Conservation (phyloP, 176 grass and related monocot genomes). For the Aegilops bicornis region DNA sequence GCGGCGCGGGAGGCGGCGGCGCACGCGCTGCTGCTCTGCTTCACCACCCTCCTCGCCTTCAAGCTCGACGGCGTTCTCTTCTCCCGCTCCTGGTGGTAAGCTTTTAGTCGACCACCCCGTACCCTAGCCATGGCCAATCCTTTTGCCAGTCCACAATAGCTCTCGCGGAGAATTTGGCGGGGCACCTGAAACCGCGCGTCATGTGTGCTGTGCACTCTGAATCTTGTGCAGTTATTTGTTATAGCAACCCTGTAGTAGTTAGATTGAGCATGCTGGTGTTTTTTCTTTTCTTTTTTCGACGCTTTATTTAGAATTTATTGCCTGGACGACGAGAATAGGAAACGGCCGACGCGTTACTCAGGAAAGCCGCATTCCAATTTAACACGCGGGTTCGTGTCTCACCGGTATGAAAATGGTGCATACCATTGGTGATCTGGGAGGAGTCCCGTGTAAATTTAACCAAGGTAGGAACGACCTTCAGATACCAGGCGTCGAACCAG, state of each 20-base stretch:
- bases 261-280: not conserved
- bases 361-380: not conserved
- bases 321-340: not conserved
- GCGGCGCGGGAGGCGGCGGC: constrained; percentile 52
- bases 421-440: not conserved
- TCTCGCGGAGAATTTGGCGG: not conserved
- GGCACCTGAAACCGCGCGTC: not conserved
- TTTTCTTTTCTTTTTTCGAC: not conserved
- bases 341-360: not conserved
- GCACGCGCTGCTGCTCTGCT: constrained; percentile 76
- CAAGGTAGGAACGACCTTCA: not conserved
- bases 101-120: not conserved
- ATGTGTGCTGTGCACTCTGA: not conserved
- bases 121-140: not conserved
- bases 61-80: constrained; percentile 61
- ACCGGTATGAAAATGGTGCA: not conserved
- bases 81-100: constrained; percentile 68
- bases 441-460: no score
- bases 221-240: not conserved
- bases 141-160: not conserved
- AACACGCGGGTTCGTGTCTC: not conserved
- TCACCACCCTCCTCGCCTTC: constrained; percentile 68
- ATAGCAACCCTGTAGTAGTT: not conserved
- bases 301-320: not conserved
- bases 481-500: not conserved